These are phyloP conservation scores for Hevea brasiliensis DNA, from an alignment of 345 rosid genomes.

Conservation along the genomic window DNA sequence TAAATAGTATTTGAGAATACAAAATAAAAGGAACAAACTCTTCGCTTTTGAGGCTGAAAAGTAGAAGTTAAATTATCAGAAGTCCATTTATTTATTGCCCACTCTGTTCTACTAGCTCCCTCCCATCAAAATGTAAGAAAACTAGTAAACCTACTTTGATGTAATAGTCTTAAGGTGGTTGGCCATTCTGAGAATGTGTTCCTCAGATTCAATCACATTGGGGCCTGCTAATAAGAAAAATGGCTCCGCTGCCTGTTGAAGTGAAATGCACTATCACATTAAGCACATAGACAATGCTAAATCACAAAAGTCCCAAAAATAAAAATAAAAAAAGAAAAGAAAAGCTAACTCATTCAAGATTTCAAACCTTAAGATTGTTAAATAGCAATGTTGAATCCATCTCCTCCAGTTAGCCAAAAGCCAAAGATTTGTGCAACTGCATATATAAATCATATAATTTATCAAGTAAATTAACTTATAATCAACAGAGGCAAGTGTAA, in stretches of 20 bases:
- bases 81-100: neutral
- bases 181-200: conserved; percentile 80
- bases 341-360: neutral
- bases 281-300: too few species aligned
- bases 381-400: neutral
- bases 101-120: neutral
- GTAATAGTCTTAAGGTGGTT: conserved; percentile 62
- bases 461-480: too few species aligned
- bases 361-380: neutral
- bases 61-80: too few species aligned
- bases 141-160: conserved; percentile 48
- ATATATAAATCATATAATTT: too few species aligned
- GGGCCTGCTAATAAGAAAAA: conserved; percentile 93
- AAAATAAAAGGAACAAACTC: neutral
- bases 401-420: neutral
- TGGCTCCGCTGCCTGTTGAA: conserved; percentile 71
- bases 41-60: neutral
- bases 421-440: too few species aligned
- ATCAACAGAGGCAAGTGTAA: too few species aligned
- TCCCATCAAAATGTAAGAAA: neutral
- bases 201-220: conserved; percentile 96
- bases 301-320: too few species aligned
- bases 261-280: neutral
- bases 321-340: too few species aligned
- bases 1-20: neutral